Percentiles rank a stretch among this genome's conserved stretches.
Evolutionary conservation across 208 protist genomes (phyloP).

Genomic region (Crithidia fasciculata): DNA sequence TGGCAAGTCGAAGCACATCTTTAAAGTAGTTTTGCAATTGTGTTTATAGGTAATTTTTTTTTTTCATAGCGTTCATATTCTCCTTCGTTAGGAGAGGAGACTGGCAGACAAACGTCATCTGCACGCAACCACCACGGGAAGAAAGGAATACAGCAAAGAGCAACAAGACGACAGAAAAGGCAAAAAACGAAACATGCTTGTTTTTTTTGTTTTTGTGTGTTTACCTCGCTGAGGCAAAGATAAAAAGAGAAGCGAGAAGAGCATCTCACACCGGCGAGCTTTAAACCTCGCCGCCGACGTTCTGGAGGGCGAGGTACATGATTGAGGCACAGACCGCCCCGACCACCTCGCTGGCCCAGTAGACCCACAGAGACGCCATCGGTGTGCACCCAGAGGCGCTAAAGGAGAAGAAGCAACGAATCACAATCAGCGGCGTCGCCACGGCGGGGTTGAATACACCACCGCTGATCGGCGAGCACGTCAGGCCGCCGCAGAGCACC

Average conservation of each 20-base stretch:
- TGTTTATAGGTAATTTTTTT: too few species aligned
- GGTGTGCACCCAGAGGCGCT: conserved; percentile 44
- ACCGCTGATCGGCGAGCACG: conserved; percentile 63
- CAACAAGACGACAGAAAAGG: too few species aligned
- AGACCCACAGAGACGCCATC: conserved; percentile 74
- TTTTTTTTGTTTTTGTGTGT: too few species aligned
- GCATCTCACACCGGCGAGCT: neutral
- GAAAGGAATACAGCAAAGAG: neutral
- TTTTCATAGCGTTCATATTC: too few species aligned
- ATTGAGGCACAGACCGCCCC: conserved; percentile 73
- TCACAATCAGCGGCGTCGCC: conserved; percentile 63
- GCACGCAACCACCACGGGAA: neutral
- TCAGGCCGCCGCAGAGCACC: conserved; percentile 69
- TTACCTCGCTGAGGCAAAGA: too few species aligned
- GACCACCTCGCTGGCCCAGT: conserved; percentile 66
- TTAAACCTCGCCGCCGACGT: conserved; percentile 46
- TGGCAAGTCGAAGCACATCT: too few species aligned
- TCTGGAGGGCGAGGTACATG: conserved; percentile 72
- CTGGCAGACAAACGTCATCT: too few species aligned
- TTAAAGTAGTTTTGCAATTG: too few species aligned
- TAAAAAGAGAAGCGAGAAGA: too few species aligned
- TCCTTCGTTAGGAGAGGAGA: too few species aligned
- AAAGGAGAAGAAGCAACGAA: conserved; percentile 72
- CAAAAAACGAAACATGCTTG: too few species aligned
- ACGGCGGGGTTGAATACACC: conserved; percentile 87